Conservation (phyloP, 805 yeast genomes). For the Ogataea zsoltii region DNA sequence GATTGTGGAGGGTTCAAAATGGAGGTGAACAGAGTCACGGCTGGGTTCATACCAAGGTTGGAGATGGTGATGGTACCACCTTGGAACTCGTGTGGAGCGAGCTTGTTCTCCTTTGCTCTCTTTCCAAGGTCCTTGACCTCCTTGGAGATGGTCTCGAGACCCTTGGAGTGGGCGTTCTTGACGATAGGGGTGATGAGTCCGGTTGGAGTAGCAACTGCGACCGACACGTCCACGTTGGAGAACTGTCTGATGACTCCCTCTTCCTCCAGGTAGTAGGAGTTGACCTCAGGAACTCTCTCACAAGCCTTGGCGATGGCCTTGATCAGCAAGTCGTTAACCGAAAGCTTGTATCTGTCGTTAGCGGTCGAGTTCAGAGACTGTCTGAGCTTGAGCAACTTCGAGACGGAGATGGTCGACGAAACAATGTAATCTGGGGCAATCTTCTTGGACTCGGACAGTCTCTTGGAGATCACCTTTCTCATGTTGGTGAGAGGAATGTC, state of each 20-base stretch:
- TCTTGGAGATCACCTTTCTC: constrained; percentile 92
- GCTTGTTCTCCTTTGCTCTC: constrained; percentile 93
- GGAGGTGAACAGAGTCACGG: constrained; percentile 90
- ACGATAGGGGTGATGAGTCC: constrained; percentile 97
- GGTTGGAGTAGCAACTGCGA: constrained; percentile 97
- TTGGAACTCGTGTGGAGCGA: constrained; percentile 95
- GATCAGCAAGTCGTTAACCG: constrained; percentile 90
- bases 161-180: constrained; percentile 83
- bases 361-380: constrained; percentile 82
- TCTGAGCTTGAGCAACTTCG: constrained; percentile 89
- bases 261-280: constrained; percentile 88
- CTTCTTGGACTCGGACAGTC: constrained; percentile 84
- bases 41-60: constrained; percentile 97
- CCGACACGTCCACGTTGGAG: constrained; percentile 91
- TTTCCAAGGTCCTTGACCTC: constrained; percentile 91
- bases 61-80: constrained; percentile 99
- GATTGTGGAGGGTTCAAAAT: constrained; percentile 98
- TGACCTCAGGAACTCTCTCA: constrained; percentile 87
- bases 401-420: constrained; percentile 80
- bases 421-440: constrained; percentile 91
- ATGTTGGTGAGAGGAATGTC: constrained; percentile 87
- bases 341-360: constrained; percentile 84
- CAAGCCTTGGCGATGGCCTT: constrained; percentile 94
- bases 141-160: constrained; percentile 76
- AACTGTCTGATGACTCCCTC: constrained; percentile 92